Evolutionary conservation across 2,329 filamentous ascomycete genomes (phyloP), one percentile per base, ranked within the genome.

Genomic region (Sclerotinia subarctica): DNA sequence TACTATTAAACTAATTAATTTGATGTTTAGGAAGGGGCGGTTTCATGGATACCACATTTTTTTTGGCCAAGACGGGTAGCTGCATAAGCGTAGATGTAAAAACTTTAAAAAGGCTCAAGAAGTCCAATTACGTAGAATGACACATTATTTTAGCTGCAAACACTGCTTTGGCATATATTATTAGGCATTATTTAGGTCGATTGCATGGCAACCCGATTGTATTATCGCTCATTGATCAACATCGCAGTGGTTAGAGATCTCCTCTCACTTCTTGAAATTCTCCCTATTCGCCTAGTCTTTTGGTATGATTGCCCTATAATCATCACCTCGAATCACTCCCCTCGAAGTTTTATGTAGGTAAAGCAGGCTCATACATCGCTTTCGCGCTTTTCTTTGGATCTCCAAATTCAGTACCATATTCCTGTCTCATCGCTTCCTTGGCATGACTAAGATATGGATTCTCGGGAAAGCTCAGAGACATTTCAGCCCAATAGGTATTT

Each of bases 321-420:
- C 83, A 76, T 87, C 85, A 0, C 79, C 83, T 0, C 85, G 85
- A 15, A 88, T 78, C 0, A 84, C 79, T 19, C 84, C 84, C 42
- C 85, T 78, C 10, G 87, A 72, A 4, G 85, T 85, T 2, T 19
- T 85, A 80, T 17, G 83, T 73, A 79, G 84, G 81, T 49, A 81
- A 78, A 0, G 83, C 84, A 21, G 88, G 73, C 64, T 87, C 82
- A 71, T 86, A 85, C 77, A 86, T 85, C 0, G 80, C 80, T 29
- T 80, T 77, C 1, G 81, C 83, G 3, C 79, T 84, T 73, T 86
- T 84, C 0, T 71, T 70, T 3, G 84, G 81, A 69, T 87, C 84
- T 74, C 75, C 64, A 76, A 71, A 67, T 59, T 76, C 73, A 15
- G 71, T 72, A 1, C 73, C 73, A 66, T 75, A 26, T 29, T 79